Evolutionary conservation across 2,329 filamentous ascomycete species (phyloP).

Genomic region (Fusarium bulbicola): DNA sequence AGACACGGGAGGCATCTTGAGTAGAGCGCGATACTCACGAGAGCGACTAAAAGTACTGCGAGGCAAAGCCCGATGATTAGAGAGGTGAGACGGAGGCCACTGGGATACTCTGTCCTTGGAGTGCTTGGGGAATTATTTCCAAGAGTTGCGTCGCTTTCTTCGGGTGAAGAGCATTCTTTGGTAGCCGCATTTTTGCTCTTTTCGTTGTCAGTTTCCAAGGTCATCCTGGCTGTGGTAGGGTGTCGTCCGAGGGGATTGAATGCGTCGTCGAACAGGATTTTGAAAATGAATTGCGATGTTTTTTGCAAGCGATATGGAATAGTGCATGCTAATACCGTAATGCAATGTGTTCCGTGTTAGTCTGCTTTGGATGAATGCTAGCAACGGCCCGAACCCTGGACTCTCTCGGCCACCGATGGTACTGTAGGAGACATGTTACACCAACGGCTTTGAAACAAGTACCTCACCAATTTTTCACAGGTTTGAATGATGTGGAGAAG

Average conservation of each 20-base stretch:
- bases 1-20: rapidly evolving
- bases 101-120: not conserved
- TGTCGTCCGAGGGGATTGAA: not conserved
- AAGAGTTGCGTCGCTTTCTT: not conserved
- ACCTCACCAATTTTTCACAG: not conserved
- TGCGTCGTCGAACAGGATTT: not conserved
- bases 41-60: not conserved
- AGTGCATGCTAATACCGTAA: not conserved
- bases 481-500: not conserved
- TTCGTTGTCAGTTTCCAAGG: not conserved
- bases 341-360: not conserved
- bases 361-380: rapidly evolving
- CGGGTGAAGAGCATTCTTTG: not conserved
- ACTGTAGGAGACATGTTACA: not conserved
- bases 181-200: not conserved
- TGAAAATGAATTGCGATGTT: rapidly evolving
- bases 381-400: not conserved
- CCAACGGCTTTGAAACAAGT: not conserved
- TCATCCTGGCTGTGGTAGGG: not conserved
- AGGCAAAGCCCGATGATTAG: not conserved
- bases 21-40: not conserved
- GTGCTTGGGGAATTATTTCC: not conserved
- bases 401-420: not conserved
- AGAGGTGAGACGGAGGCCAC: not conserved
- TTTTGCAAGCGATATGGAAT: not conserved